Conservation (phyloP, 2,329 filamentous ascomycete species). For the Stylonectria norvegica region DNA sequence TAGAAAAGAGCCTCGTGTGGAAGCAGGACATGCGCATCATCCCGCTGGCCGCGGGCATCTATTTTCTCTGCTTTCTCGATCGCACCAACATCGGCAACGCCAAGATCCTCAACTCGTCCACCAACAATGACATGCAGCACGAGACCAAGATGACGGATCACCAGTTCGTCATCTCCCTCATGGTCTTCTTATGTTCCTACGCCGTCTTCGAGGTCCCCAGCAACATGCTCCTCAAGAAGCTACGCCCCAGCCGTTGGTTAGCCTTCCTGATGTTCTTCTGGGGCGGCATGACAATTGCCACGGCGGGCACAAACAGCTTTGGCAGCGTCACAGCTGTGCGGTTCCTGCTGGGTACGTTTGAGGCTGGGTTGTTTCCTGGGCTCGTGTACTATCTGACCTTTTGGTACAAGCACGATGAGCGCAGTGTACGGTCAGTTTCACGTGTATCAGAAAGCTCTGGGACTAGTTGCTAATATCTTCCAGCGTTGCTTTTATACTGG, state of each 20-base stretch:
- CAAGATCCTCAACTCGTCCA: conserved; percentile 60
- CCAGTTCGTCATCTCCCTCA: conserved; percentile 58
- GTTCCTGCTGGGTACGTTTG: conserved; percentile 64
- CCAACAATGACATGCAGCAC: conserved; percentile 58
- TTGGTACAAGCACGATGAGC: conserved; percentile 69
- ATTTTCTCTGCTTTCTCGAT: conserved; percentile 66
- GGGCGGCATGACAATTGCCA: conserved; percentile 64
- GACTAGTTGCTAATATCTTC: conserved; percentile 9
- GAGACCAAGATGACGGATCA: conserved; percentile 59
- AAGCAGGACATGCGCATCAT: conserved; percentile 63
- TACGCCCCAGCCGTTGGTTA: conserved; percentile 61
- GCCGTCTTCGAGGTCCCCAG: conserved; percentile 61
- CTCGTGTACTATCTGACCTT: conserved; percentile 68
- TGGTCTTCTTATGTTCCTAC: conserved; percentile 60
- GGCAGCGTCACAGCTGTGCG: conserved; percentile 63
- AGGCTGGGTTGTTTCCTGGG: conserved; percentile 62
- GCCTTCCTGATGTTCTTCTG: conserved; percentile 64
- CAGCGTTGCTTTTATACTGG: conserved; percentile 67
- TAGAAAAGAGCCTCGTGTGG: conserved; percentile 43
- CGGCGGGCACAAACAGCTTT: conserved; percentile 62
- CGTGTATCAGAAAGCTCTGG: conserved; percentile 5
- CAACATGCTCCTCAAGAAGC: conserved; percentile 63
- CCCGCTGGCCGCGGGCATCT: conserved; percentile 60
- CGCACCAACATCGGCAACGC: conserved; percentile 68
- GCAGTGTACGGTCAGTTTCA: conserved; percentile 55